A percentile compares a stretch with the other conserved stretches of the same genome.
Evolutionary conservation across 371 early-diverging fungal genomes (phyloP).

Genomic region (Apophysomyces sp.): DNA sequence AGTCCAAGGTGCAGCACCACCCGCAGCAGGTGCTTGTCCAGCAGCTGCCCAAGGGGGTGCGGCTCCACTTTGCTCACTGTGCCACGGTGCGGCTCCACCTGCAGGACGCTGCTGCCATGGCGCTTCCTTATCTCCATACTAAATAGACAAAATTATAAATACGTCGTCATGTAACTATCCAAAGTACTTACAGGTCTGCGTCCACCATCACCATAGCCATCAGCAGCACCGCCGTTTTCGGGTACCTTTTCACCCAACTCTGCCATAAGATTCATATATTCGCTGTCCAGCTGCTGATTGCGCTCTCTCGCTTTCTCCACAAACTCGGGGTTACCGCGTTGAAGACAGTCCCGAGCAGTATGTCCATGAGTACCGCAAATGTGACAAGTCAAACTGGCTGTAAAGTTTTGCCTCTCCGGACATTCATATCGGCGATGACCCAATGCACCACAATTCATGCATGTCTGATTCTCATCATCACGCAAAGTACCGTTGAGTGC

Average conservation of each 20-base stretch:
- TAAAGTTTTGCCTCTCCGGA: slow-evolving; percentile 86
- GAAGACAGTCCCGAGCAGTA: slow-evolving; percentile 84
- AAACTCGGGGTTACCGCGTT: slow-evolving; percentile 77
- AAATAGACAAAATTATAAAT: too few species aligned
- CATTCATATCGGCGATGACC: slow-evolving; percentile 95
- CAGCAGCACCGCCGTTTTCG: slow-evolving; percentile 21
- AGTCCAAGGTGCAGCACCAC: slow-evolving; percentile 37
- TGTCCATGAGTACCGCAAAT: slow-evolving; percentile 93
- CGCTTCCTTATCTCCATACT: slow-evolving; percentile 21
- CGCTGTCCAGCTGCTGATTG: slow-evolving; percentile 84
- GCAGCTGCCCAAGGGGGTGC: slow-evolving; percentile 21
- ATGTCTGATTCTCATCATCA: slow-evolving; percentile 94
- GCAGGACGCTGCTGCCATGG: slow-evolving; percentile 62
- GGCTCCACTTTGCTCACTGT: slow-evolving; percentile 17
- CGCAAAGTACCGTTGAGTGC: slow-evolving; percentile 94
- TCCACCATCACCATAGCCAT: slow-evolving; percentile 11
- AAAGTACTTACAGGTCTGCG: slow-evolving; percentile 30
- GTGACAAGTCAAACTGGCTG: slow-evolving; percentile 82
- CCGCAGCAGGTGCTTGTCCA: slow-evolving; percentile 10
- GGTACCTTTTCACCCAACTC: slow-evolving; percentile 76
- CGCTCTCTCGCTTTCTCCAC: slow-evolving; percentile 67
- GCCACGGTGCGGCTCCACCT: slow-evolving; percentile 39
- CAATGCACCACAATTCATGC: slow-evolving; percentile 89
- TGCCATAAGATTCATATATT: slow-evolving; percentile 89
- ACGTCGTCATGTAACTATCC: too few species aligned